These are phyloP conservation scores for Phialemoniopsis sp. DNA, from an alignment of 2,329 filamentous ascomycete genomes.

Conservation along the genomic window DNA sequence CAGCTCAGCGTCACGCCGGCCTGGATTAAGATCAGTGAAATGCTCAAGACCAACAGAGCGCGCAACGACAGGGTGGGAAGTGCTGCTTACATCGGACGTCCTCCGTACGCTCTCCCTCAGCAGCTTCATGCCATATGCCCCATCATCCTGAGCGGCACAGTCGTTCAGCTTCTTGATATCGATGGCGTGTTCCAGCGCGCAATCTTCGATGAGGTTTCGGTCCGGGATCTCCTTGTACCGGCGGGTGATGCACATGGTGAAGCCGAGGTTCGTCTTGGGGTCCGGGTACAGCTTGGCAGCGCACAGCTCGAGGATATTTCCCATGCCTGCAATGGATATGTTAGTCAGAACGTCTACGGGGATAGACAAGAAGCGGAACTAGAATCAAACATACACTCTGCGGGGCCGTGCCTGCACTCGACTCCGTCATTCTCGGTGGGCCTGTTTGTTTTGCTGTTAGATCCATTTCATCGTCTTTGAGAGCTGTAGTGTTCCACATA, in stretches of 20 bases:
- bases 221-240: slow-evolving; percentile 77
- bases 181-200: slow-evolving; percentile 85
- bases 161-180: slow-evolving; percentile 77
- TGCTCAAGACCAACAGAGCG: too few relatives aligned
- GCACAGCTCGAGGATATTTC: slow-evolving; percentile 92
- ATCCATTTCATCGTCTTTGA: not conserved
- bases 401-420: slow-evolving; percentile 81
- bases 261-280: slow-evolving; percentile 84
- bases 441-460: slow-evolving; percentile 27
- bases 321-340: slow-evolving; percentile 51
- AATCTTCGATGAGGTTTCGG: slow-evolving; percentile 75
- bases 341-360: not conserved
- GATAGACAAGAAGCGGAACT: not conserved
- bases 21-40: slow-evolving; percentile 27
- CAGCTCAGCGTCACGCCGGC: slow-evolving; percentile 69
- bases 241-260: slow-evolving; percentile 82
- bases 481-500: slow-evolving; percentile 30
- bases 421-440: slow-evolving; percentile 77
- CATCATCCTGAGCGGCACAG: slow-evolving; percentile 75
- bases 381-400: slow-evolving; percentile 55
- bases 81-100: slow-evolving; percentile 51
- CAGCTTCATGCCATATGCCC: slow-evolving; percentile 64
- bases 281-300: slow-evolving; percentile 78
- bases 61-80: too few relatives aligned
- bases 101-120: slow-evolving; percentile 64